These are phyloP conservation scores for Nothomitra cinnamomea DNA, from an alignment of 2,329 filamentous ascomycete species.

Conservation along the genomic window DNA sequence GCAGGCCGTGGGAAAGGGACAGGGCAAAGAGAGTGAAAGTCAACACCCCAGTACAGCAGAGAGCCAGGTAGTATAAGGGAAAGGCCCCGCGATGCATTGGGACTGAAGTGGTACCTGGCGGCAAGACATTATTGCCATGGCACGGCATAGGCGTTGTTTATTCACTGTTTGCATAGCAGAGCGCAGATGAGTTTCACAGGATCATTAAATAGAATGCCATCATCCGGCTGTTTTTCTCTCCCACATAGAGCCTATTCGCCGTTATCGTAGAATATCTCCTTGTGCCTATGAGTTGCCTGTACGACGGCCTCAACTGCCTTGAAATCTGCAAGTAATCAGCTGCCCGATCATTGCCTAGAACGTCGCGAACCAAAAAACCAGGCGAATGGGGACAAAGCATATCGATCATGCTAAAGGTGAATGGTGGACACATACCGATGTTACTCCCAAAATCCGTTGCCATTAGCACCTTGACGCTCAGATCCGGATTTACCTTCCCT, in stretches of 20 bases:
- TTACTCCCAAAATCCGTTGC: conserved; percentile 13
- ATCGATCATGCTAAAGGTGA: neutral
- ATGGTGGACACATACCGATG: conserved; percentile 9
- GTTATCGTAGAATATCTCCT: conserved; percentile 57
- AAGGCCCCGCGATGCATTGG: no score
- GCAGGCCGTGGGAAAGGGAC: neutral
- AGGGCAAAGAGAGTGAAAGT: neutral
- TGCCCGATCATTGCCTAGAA: neutral
- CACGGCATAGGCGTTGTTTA: neutral
- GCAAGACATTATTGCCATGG: no score
- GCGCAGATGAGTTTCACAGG: no score
- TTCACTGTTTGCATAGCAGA: no score
- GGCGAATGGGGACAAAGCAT: neutral
- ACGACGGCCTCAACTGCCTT: conserved; percentile 61
- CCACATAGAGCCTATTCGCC: neutral
- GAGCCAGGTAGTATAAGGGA: neutral
- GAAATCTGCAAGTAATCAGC: conserved; percentile 41
- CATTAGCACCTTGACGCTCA: conserved; percentile 12
- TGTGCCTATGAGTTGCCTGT: conserved; percentile 67
- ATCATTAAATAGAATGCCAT: no score
- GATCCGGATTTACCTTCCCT: conserved; percentile 14
- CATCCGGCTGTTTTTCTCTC: neutral
- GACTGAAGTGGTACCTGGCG: no score
- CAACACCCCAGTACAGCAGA: neutral
- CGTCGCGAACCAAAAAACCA: neutral